Evolutionary conservation across 2,329 filamentous ascomycete species (phyloP), one percentile per base, ranked within the genome.

Genomic region (Thielaviopsis punctulata): DNA sequence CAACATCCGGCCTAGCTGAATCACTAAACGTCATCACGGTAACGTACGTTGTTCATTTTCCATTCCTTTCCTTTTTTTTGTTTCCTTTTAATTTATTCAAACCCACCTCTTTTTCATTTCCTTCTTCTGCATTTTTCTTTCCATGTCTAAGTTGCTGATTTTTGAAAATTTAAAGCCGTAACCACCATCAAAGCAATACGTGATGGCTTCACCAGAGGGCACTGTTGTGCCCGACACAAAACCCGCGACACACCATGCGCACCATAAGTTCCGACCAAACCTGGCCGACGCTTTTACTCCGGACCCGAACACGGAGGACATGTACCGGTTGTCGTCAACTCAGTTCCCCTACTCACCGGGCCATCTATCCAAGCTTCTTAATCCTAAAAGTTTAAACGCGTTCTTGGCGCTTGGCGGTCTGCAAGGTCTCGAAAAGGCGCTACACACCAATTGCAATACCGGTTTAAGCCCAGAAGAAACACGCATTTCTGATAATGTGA

Each of bases 371-470:
- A 90, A 90, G 66, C 68, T 92, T 6, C 70, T 88, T 49, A 89
- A 89, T 57, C 85, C 86, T 0, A 92, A 92, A 66, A 88, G 75
- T 59, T 69, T 85, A 55, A 71, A 76, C 23, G 85, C 84, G 4
- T 87, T 89, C 56, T 79, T 83, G 58, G 83, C 83, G 5, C 65
- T 92, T 2, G 86, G 86, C 52, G 86, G 86, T 48, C 63, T 90
- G 5, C 68, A 67, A 8, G 86, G 86, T 2, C 62, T 92, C 19
- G 84, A 86, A 60, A 86, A 80, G 61, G 86, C 86, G 1, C 63
- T 92, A 9, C 72, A 79, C 53, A 82, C 83, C 1, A 70, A 87
- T 61, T 65, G 77, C 39, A 71, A 70, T 45, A 68, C 75, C 51
- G 86, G 86, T 10, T 66, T 92, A 22, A 84, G 82, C 57, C 60